phyloP scores from a whole-genome alignment of 345 rosid species.

The Arabidopsis thaliana region DNA sequence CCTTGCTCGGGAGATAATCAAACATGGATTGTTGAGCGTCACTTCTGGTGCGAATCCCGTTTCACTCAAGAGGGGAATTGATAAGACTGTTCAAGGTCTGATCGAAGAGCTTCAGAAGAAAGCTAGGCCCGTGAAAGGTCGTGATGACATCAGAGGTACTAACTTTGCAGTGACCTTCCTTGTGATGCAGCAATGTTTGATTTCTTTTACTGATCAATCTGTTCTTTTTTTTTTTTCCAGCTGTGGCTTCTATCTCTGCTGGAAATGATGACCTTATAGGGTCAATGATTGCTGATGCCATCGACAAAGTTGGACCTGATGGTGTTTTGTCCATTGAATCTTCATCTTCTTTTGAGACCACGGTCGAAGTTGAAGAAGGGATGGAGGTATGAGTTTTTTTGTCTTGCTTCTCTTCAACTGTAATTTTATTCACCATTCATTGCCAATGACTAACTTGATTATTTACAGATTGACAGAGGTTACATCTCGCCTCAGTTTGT shows the following conservation, averaged over 20 bases:
- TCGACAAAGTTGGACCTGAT: slow-evolving; percentile 99
- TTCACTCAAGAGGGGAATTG: slow-evolving; percentile 85
- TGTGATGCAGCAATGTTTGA: slow-evolving; percentile 1
- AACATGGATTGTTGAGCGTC: slow-evolving; percentile 82
- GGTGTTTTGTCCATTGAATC: slow-evolving; percentile 98
- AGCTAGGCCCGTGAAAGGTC: slow-evolving; percentile 85
- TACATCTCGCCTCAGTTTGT: slow-evolving; percentile 96
- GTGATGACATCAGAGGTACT: slow-evolving; percentile 85
- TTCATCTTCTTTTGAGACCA: slow-evolving; percentile 95
- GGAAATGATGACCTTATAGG: slow-evolving; percentile 98
- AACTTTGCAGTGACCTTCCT: background rate
- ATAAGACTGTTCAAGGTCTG: slow-evolving; percentile 80
- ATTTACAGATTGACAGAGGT: slow-evolving; percentile 89
- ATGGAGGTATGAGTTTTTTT: slow-evolving; percentile 67
- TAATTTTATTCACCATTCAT: background rate
- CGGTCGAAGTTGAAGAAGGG: slow-evolving; percentile 98
- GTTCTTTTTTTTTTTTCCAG: slow-evolving; percentile 40
- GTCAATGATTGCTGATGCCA: slow-evolving; percentile 95
- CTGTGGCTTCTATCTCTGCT: slow-evolving; percentile 93
- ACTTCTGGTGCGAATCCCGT: slow-evolving; percentile 98
- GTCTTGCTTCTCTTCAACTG: background rate
- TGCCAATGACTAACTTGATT: background rate
- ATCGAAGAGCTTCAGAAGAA: slow-evolving; percentile 84
- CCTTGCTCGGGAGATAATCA: slow-evolving; percentile 92
- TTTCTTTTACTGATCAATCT: background rate